Conservation (phyloP, 2,329 filamentous ascomycete species). For the Neonectria magnoliae region DNA sequence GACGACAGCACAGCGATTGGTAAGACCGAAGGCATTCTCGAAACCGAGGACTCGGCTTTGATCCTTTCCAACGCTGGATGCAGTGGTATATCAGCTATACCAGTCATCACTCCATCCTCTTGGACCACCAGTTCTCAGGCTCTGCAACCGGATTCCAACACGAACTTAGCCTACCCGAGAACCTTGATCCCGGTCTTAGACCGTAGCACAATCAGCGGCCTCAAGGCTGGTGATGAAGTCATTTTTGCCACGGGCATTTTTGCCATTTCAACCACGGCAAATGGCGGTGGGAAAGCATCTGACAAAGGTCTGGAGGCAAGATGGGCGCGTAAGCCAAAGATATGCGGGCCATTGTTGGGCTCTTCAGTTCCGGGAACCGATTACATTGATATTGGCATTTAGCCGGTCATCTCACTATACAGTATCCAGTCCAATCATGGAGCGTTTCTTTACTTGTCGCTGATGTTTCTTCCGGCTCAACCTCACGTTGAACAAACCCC, state of each 20-base stretch:
- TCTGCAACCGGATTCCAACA: constrained; percentile 35
- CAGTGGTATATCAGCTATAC: constrained; percentile 17
- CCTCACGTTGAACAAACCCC: not conserved
- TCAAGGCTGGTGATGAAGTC: not conserved
- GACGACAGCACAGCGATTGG: not conserved
- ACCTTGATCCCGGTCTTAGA: constrained; percentile 28
- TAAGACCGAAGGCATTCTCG: not conserved
- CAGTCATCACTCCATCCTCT: rapidly evolving
- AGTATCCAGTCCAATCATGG: rapidly evolving
- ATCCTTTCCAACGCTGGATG: constrained; percentile 20
- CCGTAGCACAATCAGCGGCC: not conserved
- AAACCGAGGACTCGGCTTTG: constrained; percentile 8
- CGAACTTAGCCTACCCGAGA: constrained; percentile 28
- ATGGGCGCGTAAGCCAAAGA: constrained; percentile 15
- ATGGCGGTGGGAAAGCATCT: rapidly evolving
- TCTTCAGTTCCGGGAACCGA: not conserved
- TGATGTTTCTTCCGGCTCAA: too few relatives aligned
- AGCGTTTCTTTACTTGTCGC: not conserved
- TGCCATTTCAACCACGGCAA: constrained; percentile 8
- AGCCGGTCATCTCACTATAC: not conserved
- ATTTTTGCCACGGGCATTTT: constrained; percentile 19
- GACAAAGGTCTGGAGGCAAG: not conserved
- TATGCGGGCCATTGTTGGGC: not conserved
- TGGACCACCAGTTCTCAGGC: constrained; percentile 7
- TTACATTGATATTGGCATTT: not conserved